phyloP scores from a whole-genome alignment of 2,329 filamentous ascomycete species.

The Didymella pinodella region DNA sequence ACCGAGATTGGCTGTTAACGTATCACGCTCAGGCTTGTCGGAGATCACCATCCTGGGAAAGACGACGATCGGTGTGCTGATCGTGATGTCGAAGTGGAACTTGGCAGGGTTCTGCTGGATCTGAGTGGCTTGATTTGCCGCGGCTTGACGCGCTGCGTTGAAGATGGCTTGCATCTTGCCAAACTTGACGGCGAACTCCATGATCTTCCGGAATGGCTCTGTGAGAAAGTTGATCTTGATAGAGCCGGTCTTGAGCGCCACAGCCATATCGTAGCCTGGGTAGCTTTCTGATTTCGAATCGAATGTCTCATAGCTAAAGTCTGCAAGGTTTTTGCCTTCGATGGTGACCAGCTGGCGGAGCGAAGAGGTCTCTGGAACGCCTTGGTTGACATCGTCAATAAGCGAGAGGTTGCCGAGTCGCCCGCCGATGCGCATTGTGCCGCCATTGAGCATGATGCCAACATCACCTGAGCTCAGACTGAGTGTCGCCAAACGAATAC shows the following conservation, averaged over 20 bases:
- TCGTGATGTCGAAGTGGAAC: conserved; percentile 90
- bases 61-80: conserved; percentile 95
- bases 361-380: conserved; percentile 80
- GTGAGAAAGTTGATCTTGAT: conserved; percentile 97
- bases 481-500: conserved; percentile 89
- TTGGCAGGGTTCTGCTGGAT: conserved; percentile 89
- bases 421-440: conserved; percentile 85
- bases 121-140: conserved; percentile 90
- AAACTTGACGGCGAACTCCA: conserved; percentile 98
- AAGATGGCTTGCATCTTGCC: conserved; percentile 99
- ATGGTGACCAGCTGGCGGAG: conserved; percentile 91
- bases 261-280: conserved; percentile 92
- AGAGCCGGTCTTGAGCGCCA: conserved; percentile 89
- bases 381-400: conserved; percentile 92
- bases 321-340: conserved; percentile 91
- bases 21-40: conserved; percentile 75
- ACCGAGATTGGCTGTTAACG: conserved; percentile 90
- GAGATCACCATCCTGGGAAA: conserved; percentile 82
- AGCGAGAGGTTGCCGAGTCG: conserved; percentile 87
- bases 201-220: conserved; percentile 96
- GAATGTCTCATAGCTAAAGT: conserved; percentile 98
- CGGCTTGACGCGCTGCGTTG: conserved; percentile 94
- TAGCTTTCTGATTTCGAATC: conserved; percentile 78
- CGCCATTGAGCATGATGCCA: conserved; percentile 84
- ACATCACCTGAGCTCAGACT: conserved; percentile 93